Evolutionary conservation across 805 yeast genomes (phyloP).

Genomic region (Kregervanrija delftensis): DNA sequence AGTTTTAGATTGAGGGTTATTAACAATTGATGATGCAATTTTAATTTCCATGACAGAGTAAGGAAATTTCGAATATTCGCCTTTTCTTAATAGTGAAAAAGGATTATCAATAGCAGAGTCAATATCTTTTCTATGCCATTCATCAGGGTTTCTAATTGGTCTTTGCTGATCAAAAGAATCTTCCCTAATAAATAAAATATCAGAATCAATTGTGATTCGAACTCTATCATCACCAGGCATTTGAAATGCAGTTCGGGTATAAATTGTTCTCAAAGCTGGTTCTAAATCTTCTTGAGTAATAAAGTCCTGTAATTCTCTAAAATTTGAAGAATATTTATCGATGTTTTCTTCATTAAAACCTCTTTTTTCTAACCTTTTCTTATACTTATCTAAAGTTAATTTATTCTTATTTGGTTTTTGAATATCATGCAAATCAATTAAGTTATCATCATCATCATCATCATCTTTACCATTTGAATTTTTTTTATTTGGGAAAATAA

Average conservation of each 20-base stretch:
- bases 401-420: constrained; percentile 21
- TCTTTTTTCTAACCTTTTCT: constrained; percentile 56
- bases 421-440: constrained; percentile 22
- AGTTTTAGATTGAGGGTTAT: constrained; percentile 42
- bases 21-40: constrained; percentile 33
- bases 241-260: constrained; percentile 92
- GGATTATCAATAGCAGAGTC: constrained; percentile 73
- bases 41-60: constrained; percentile 85
- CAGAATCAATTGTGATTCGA: constrained; percentile 85
- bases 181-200: constrained; percentile 81
- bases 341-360: constrained; percentile 48
- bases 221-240: constrained; percentile 96
- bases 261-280: constrained; percentile 81
- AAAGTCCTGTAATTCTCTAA: constrained; percentile 54
- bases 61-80: constrained; percentile 81
- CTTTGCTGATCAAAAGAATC: constrained; percentile 77
- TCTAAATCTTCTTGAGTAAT: constrained; percentile 62
- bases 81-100: constrained; percentile 67
- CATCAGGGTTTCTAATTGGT: constrained; percentile 82
- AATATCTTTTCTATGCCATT: constrained; percentile 90
- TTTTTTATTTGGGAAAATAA: constrained; percentile 33
- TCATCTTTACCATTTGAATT: constrained; percentile 2
- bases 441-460: constrained; percentile 37
- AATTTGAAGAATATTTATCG: constrained; percentile 45
- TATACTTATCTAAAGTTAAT: constrained; percentile 36